These are phyloP conservation scores for Lipomyces mesembrius DNA, from an alignment of 805 yeast species.

Conservation along the genomic window DNA sequence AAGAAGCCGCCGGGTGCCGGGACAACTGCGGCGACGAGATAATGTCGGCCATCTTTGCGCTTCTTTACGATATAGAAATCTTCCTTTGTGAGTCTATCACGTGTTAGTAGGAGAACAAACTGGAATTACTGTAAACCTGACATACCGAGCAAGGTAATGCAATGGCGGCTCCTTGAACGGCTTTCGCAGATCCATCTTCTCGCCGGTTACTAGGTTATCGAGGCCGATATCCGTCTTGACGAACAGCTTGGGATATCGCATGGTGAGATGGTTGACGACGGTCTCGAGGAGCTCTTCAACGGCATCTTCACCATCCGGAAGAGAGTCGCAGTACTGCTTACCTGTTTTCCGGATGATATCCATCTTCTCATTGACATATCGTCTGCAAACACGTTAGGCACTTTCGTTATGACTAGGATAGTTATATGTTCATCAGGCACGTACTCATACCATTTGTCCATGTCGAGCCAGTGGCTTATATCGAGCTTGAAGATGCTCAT, in stretches of 20 bases:
- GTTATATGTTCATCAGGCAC: neutral
- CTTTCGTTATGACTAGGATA: neutral
- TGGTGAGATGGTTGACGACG: slow-evolving; percentile 62
- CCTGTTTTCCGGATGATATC: slow-evolving; percentile 64
- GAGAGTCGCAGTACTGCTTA: slow-evolving; percentile 64
- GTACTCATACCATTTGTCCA: slow-evolving; percentile 67
- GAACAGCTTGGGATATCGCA: slow-evolving; percentile 67
- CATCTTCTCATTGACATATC: slow-evolving; percentile 65
- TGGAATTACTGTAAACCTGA: neutral
- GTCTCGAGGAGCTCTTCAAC: slow-evolving; percentile 66
- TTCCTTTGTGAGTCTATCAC: slow-evolving; percentile 64
- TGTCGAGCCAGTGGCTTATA: slow-evolving; percentile 75
- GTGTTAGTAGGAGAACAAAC: neutral
- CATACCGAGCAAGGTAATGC: slow-evolving; percentile 55
- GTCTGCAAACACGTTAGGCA: slow-evolving; percentile 44
- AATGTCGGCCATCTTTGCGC: slow-evolving; percentile 61
- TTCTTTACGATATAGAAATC: slow-evolving; percentile 70
- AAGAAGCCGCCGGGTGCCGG: slow-evolving; percentile 82
- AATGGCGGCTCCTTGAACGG: slow-evolving; percentile 71
- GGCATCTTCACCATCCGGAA: slow-evolving; percentile 62
- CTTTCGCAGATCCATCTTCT: slow-evolving; percentile 60
- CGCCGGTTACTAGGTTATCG: slow-evolving; percentile 66
- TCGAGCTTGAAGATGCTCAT: slow-evolving; percentile 76
- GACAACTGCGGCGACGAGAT: slow-evolving; percentile 73
- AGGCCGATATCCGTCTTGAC: slow-evolving; percentile 56